Percentiles rank a stretch among this genome's conserved stretches.
These are phyloP conservation scores for Telopea speciosissima DNA, from an alignment of 177 flowering plant genomes.

Conservation along the genomic window DNA sequence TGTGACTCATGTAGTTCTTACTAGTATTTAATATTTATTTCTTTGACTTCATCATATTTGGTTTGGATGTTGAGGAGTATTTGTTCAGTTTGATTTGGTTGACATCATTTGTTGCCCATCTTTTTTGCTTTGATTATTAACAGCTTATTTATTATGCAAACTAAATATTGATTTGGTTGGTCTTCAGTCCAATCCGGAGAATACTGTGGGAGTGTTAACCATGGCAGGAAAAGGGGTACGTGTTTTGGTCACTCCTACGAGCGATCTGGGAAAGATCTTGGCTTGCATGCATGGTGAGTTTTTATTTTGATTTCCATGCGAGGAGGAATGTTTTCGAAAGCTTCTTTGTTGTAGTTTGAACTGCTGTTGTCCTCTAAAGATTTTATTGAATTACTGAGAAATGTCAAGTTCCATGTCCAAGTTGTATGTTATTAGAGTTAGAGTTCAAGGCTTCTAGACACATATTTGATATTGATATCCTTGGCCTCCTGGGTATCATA, in stretches of 20 bases:
- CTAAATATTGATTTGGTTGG: conserved; percentile 2
- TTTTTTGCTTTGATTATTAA: not conserved
- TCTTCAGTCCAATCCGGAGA: conserved; percentile 92
- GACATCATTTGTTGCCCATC: not conserved
- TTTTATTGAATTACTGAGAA: no score
- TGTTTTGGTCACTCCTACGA: conserved; percentile 87
- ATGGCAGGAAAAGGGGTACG: conserved; percentile 99
- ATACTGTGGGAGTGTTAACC: conserved; percentile 83
- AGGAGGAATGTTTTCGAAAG: not conserved
- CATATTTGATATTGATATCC: no score
- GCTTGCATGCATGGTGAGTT: conserved; percentile 89
- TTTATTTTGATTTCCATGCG: not conserved
- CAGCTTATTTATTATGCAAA: not conserved
- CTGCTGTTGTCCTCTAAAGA: not conserved
- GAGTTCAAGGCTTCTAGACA: no score
- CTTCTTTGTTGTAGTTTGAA: not conserved
- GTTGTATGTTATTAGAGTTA: no score
- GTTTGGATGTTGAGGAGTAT: not conserved
- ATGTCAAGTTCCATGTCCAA: no score
- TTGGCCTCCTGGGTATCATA: no score
- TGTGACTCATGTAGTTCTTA: no score
- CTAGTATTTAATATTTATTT: not conserved
- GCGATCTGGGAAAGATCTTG: conserved; percentile 87
- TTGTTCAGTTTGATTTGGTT: conserved; percentile 3
- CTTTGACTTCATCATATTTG: not conserved